Base-by-base conservation (phyloP, 768 basidiomycete species). In the Podaxis sp. region DNA sequence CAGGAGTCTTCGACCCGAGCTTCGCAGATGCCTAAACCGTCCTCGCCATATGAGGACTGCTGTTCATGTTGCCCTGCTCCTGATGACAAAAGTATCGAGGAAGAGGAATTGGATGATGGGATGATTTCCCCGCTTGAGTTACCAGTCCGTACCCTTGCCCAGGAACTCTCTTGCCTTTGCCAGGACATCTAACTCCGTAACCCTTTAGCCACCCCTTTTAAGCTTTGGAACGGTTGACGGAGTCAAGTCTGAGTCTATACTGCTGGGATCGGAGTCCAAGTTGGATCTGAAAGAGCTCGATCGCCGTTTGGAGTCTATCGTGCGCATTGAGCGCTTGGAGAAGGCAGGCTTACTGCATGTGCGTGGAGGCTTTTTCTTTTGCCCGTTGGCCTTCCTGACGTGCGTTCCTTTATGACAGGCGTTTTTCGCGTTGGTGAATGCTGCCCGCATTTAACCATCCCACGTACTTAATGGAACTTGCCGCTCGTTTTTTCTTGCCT, bases 261-360 rank as follows among this genome's bases (percentile, higher is more conserved):
- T 37, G 14, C 28, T n/a, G 52, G 35, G 18, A 36, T 38, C 37
- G 7, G 10, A 36, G 6, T 23, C 23, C n/a, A 10, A 50, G 25
- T 14, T 58, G 5, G 57, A 89, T 91, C 80, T 92, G 84, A n/a
- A 93, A 85, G 46, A 93, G 80, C 71, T 93, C 92, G 68, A 88
- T 76, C 7, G 90, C 96, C 28, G 87, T 84, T 37, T 93, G 89
- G 66, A 92, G 87, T 4, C 91, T 88, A 16, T 95, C 90, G 1
- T 94, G 89, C 1, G 86, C 73, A 65, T 93, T 91, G 50, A 98
- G 77, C 60, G 37, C 16, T n/a, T 58, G 10, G 36, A 54, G 52
- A 37, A 38, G 36, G 52, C 52, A 13, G 52, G 52, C 11, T 13
- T 54, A 18, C 21, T 54, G 18, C 36, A 40, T 54, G 52, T 54